Base-by-base conservation (phyloP, 805 yeast species). In the Candida odintsovae region DNA sequence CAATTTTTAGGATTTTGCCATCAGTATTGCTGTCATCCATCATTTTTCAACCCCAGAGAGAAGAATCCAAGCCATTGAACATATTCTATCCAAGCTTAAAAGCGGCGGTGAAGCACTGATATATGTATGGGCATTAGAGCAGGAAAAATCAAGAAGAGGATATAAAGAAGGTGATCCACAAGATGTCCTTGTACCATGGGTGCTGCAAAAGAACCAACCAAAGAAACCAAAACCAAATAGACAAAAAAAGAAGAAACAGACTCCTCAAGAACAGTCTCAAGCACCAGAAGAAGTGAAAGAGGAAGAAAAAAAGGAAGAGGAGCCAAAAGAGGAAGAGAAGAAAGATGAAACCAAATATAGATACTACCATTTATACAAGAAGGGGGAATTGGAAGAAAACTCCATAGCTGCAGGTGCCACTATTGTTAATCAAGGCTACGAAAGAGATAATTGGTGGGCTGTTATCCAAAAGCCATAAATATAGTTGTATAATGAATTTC, bases 91-190 rank as follows among this genome's bases (percentile, higher is more conserved):
- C 19, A 77, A 77, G 48, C 62, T 94, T 44, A 71, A 63, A 38
- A 45, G 52, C 0, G 80, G 80, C 0, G 97, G 96, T 1, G 76
- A 74, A 44, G 86, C 88, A 0, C 67, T 94, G 56, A 77, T 94
- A 8, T 94, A 92, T 63, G 95, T 95, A 44, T 94, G 99, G 99
- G 99, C 99, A 0, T 66, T 94, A 44, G 99, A 94, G 54, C 99
- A 94, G 64, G 86, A 83, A 47, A 75, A 72, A 21, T 86, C 96
- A 0, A 73, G 97, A 54, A 74, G 98, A 56, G 98, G 98, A 0
- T 94, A 89, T 67, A 82, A 85, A 53, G 90, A 82, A 54, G 95
- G 95, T 11, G 90, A 85, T 79, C 90, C 86, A 45, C 98, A 88
- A 62, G 99, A 94, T 61, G 86, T 92, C 1, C 67, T 94, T 57